phyloP scores from a whole-genome alignment of 2,329 filamentous ascomycete genomes.

The Colletotrichum sp. region DNA sequence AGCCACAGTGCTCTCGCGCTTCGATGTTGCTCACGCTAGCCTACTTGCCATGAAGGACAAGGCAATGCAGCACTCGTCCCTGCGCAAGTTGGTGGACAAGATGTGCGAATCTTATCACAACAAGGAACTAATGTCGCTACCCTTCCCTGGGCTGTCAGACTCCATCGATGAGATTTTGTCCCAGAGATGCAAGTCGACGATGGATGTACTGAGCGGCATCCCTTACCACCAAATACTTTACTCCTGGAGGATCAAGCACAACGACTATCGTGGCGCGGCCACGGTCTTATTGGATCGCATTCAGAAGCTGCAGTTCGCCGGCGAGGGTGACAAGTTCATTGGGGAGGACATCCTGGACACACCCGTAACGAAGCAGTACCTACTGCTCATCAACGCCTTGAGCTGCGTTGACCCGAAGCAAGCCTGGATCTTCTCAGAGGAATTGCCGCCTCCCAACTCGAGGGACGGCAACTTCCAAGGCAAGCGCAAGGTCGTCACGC shows the following conservation, averaged over 20 bases:
- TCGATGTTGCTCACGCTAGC: conserved; percentile 81
- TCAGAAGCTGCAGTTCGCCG: conserved; percentile 63
- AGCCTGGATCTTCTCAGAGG: conserved; percentile 77
- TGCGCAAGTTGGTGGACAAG: conserved; percentile 71
- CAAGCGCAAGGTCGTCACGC: conserved; percentile 80
- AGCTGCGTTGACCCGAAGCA: conserved; percentile 81
- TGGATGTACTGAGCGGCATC: conserved; percentile 67
- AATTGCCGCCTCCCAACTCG: conserved; percentile 25
- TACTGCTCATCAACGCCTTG: conserved; percentile 92
- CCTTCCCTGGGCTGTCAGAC: conserved; percentile 78
- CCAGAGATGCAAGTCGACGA: conserved; percentile 71
- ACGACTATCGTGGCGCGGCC: conserved; percentile 83
- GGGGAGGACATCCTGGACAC: conserved; percentile 66
- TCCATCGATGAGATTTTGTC: conserved; percentile 81
- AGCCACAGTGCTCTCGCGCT: conserved; percentile 78
- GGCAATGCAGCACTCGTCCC: conserved; percentile 73
- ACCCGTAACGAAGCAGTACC: conserved; percentile 74
- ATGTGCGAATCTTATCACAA: conserved; percentile 73
- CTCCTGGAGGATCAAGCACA: conserved; percentile 83
- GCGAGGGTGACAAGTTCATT: conserved; percentile 62
- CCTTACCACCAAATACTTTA: conserved; percentile 92
- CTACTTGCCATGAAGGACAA: conserved; percentile 75
- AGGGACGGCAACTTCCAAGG: conserved; percentile 22
- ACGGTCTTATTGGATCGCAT: conserved; percentile 67
- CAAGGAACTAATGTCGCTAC: conserved; percentile 73